These are phyloP conservation scores for Ramaria sp. DNA, from an alignment of 768 basidiomycete species.

Conservation along the genomic window DNA sequence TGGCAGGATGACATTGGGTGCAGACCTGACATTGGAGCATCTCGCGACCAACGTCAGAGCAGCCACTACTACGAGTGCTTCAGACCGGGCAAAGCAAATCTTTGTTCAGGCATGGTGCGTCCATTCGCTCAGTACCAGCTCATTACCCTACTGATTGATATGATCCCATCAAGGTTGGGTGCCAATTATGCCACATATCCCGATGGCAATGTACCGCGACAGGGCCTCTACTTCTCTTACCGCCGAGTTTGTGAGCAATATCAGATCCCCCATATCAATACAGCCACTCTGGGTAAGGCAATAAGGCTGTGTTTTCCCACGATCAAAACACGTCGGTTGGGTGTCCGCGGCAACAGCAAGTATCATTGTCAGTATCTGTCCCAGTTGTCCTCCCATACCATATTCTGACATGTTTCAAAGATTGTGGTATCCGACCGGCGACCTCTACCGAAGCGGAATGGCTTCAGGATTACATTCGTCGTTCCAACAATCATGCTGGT, in stretches of 20 bases:
- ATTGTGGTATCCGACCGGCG: constrained; percentile 89
- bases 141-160: neutral
- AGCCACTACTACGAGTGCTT: constrained; percentile 84
- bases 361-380: constrained; percentile 66
- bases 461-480: constrained; percentile 85
- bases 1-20: constrained; percentile 63
- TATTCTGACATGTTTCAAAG: constrained; percentile 31
- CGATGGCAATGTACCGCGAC: constrained; percentile 87
- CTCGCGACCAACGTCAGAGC: constrained; percentile 78
- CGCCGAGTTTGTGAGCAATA: constrained; percentile 85
- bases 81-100: constrained; percentile 84
- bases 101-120: constrained; percentile 86
- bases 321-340: constrained; percentile 89
- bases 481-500: constrained; percentile 78
- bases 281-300: constrained; percentile 90
- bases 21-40: constrained; percentile 76
- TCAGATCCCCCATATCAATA: constrained; percentile 90
- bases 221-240: constrained; percentile 91
- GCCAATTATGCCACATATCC: constrained; percentile 87
- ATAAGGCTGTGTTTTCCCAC: constrained; percentile 88
- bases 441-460: constrained; percentile 86
- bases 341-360: constrained; percentile 91
- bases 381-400: constrained; percentile 18
- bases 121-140: neutral
- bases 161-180: constrained; percentile 46